Base-by-base conservation (phyloP, 148 eudicot species). In the Rhododendron mucronatum region DNA sequence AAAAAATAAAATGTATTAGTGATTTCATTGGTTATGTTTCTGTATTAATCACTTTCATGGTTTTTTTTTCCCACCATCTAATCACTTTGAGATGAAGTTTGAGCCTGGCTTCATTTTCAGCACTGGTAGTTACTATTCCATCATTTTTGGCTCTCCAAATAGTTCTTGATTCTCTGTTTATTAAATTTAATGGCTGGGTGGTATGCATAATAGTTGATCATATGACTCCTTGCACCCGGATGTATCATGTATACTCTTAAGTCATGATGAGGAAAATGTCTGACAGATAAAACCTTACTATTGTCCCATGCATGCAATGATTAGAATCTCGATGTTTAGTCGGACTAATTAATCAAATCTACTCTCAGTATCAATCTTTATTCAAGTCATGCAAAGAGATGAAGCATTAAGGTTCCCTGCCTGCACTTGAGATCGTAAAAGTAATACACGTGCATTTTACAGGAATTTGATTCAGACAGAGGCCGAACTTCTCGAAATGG, bases 381-480 rank as follows among this genome's bases (percentile, higher is more conserved):
- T 26, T 50, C n/a, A 4, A 50, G 21, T 80, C 61, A 28, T 80
- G 37, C 37, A 7, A 47, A 80, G 39, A 80, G 7, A 26, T 50
- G 63, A 48, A 28, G 41, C 82, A 78, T 45, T 45, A 47, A 45
- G 7, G 21, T n/a, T 79, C n/a, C 59, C 10, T 47, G 37, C 35
- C 57, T 79, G 35, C 37, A 79, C 41, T 21, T 35, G 67, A 15
- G 10, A 51, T 51, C 8, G 10, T n/a, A 39, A 3, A n/a, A 10
- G 1, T 16, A 18, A 11, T 47, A 61, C 37, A 41, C 30, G 8
- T 45, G 37, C 30, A 51, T 63, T 83, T 53, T 65, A 30, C 91
- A 92, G 96, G 93, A 89, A 91, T 89, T 85, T 82, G 95, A 95
- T 85, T 84, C 95, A 1, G 96, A 96, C 82, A 93, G 81, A 84